Base-by-base conservation (phyloP, 2,329 filamentous ascomycete species). In the Fusarium algeriense region DNA sequence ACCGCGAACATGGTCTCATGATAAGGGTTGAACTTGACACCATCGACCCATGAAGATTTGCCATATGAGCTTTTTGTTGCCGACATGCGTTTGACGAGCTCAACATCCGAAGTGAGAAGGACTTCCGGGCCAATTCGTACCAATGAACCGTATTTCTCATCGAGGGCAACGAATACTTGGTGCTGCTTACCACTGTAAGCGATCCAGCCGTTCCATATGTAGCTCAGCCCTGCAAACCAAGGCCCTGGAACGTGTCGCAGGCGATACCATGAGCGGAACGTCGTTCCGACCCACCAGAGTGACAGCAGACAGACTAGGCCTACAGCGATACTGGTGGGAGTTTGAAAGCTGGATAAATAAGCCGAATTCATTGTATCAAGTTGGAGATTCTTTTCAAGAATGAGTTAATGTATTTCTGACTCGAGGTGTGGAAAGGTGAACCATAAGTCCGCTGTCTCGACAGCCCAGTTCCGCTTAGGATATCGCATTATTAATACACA, bases 51-150 rank as follows among this genome's bases (percentile, higher is more conserved):
- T 0, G 40, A 20, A 0, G 28, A 26, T 2, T 64, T 64, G 0
- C 45, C 28, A 8, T 64, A 64, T 7, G 28, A 30, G n/a, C 61
- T 46, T 5, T 64, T 63, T 1, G 28, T 55, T 3, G 41, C 40
- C 3, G 61, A 64, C 26, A 46, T 64, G 4, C 46, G 61, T 3
- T 63, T 64, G 10, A 64, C 20, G 3, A 64, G 23, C 14, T 64
- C 46, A 0, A 64, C 40, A 1, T 64, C 61, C 20, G 61, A 64
- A 30, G 61, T 64, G 2, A 55, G 7, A 1, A 64, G 34, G 0
- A 30, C 12, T 0, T 40, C 35, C 2, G 61, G 61, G 0, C 61
- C 61, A 8, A 64, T 64, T 6, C 59, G 35, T 1, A 64, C 59
- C 3, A 64, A 19, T 3, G 59, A 48, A 15, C 61, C 61, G 20